Evolutionary conservation across 108 stramenopile genomes (phyloP).

Genomic region (Fragilariopsis cylindrus): DNA sequence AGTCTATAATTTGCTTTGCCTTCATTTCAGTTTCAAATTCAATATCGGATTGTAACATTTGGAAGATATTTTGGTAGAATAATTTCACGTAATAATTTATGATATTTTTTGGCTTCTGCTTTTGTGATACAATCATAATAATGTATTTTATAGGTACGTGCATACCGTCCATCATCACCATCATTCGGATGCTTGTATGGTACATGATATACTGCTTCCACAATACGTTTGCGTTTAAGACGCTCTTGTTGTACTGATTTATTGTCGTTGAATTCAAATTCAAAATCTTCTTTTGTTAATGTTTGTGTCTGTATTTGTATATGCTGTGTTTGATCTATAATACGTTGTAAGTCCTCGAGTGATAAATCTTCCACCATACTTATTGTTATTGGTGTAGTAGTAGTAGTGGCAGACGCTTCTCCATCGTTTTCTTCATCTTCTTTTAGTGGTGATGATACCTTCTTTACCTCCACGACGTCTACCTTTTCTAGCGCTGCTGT

Average conservation of each 20-base stretch:
- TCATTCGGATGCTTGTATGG: constrained; percentile 19
- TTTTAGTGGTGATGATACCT: too few relatives aligned
- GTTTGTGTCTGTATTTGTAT: too few relatives aligned
- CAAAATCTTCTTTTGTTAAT: too few relatives aligned
- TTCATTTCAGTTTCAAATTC: too few relatives aligned
- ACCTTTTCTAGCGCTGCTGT: constrained; percentile 13
- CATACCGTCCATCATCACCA: neutral
- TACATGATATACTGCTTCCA: neutral
- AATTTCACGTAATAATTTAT: constrained; percentile 28
- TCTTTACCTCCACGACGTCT: neutral
- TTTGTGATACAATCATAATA: constrained; percentile 36
- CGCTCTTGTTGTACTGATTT: too few relatives aligned
- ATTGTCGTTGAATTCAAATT: too few relatives aligned
- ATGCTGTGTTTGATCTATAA: constrained; percentile 11
- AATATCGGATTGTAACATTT: neutral
- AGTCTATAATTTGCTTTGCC: too few relatives aligned
- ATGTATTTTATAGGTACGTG: constrained; percentile 41
- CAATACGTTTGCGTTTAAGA: neutral
- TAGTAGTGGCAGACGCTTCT: neutral
- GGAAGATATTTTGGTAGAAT: constrained; percentile 13
- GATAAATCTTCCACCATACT: constrained; percentile 28
- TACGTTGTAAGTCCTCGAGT: constrained; percentile 21
- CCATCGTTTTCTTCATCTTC: neutral
- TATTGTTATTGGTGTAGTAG: constrained; percentile 7
- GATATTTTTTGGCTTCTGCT: constrained; percentile 42